A percentile compares a stretch with the other conserved stretches of the same genome.
Evolutionary conservation across 495 filamentous ascomycete species (phyloP).

Genomic region (Glarea lozoyensis): DNA sequence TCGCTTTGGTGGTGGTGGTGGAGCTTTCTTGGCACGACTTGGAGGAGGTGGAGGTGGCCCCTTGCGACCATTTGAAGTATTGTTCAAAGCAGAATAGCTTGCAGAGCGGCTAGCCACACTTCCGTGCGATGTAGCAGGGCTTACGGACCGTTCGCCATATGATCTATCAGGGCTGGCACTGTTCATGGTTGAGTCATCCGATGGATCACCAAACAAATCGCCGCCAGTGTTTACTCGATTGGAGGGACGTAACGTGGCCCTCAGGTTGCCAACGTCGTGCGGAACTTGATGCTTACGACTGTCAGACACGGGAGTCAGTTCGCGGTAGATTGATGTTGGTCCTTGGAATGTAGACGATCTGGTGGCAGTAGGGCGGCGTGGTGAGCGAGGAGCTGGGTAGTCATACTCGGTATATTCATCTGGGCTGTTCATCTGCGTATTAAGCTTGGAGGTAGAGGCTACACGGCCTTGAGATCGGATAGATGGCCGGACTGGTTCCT

Average conservation of each 20-base stretch:
- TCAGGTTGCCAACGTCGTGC: slow-evolving; percentile 5
- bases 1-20: slow-evolving; percentile 21
- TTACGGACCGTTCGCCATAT: slow-evolving; percentile 18
- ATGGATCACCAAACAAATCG: slow-evolving; percentile 22
- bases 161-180: slow-evolving; percentile 20
- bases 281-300: slow-evolving; percentile 14
- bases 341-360: slow-evolving; percentile 21
- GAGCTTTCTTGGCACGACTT: slow-evolving; percentile 19
- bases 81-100: slow-evolving; percentile 10
- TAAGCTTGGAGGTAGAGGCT: slow-evolving; percentile 10
- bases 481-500: slow-evolving; percentile 46
- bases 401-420: too few relatives aligned
- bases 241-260: slow-evolving; percentile 18
- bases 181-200: slow-evolving; percentile 22
- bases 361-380: slow-evolving; percentile 13
- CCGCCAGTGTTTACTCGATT: slow-evolving; percentile 17
- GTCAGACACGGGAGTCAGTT: slow-evolving; percentile 9
- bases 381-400: slow-evolving; percentile 11
- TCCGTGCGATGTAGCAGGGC: slow-evolving; percentile 20
- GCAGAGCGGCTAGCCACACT: slow-evolving; percentile 11
- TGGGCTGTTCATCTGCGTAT: slow-evolving; percentile 5
- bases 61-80: slow-evolving; percentile 15
- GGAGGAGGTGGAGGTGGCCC: slow-evolving; percentile 21
- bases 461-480: slow-evolving; percentile 42
- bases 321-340: slow-evolving; percentile 20